Evolutionary conservation across 176 grass and related monocot genomes (phyloP).

Genomic region (Alopecurus myosuroides): DNA sequence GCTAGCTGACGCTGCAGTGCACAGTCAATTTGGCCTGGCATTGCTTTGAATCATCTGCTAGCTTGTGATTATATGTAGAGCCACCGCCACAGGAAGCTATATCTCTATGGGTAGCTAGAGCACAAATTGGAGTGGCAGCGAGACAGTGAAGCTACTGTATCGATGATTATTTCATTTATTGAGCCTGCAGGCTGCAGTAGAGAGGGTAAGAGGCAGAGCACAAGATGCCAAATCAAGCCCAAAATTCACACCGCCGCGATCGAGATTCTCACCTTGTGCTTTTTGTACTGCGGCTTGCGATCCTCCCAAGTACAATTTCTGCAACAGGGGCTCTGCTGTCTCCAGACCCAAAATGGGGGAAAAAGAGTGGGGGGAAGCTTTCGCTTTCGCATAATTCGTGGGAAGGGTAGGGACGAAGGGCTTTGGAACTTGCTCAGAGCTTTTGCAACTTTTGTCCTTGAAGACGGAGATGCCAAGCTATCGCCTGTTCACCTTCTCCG

Average conservation of each 20-base stretch:
- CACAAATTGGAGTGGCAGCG: slow-evolving; percentile 11
- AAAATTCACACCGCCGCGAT: slow-evolving; percentile 24
- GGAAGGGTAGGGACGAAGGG: slow-evolving; percentile 5
- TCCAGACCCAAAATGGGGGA: slow-evolving; percentile 30
- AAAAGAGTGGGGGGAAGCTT: slow-evolving; percentile 20
- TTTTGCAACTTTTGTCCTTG: slow-evolving; percentile 18
- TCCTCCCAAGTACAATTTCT: slow-evolving; percentile 55
- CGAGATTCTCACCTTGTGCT: slow-evolving; percentile 38
- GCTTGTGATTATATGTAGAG: slow-evolving; percentile 30
- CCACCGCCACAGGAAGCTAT: slow-evolving; percentile 9
- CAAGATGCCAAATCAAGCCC: slow-evolving; percentile 44
- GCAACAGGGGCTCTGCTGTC: slow-evolving; percentile 28
- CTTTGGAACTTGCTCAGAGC: slow-evolving; percentile 42
- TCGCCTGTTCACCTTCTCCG: neutral
- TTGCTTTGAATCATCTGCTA: neutral
- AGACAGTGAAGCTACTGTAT: slow-evolving; percentile 18
- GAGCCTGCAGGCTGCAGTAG: slow-evolving; percentile 9
- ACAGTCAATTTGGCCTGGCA: neutral
- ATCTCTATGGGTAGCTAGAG: neutral
- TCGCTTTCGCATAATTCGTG: slow-evolving; percentile 48
- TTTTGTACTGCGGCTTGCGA: slow-evolving; percentile 4
- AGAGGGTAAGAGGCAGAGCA: slow-evolving; percentile 35
- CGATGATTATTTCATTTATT: slow-evolving; percentile 41
- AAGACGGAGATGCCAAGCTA: slow-evolving; percentile 15
- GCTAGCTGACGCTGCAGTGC: neutral